Percentiles rank a stretch among this genome's conserved stretches.
Conservation (phyloP, 306 rosid species). For the Crotalaria pallida region DNA sequence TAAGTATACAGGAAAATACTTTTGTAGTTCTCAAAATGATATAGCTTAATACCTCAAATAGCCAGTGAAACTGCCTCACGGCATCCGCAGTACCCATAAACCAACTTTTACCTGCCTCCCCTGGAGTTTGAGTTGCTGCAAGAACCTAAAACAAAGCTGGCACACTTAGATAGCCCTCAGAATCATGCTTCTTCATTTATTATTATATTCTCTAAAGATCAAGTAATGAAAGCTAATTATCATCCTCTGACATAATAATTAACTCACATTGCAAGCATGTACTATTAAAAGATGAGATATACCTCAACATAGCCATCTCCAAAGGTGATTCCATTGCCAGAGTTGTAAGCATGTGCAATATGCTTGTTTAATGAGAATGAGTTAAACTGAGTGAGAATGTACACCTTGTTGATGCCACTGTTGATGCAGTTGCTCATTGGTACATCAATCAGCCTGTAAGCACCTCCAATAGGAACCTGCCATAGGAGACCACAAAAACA, state of each 20-base stretch:
- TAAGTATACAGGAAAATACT: not conserved
- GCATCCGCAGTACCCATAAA: slow-evolving; percentile 98
- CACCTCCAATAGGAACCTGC: slow-evolving; percentile 86
- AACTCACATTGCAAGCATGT: not conserved
- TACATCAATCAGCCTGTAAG: slow-evolving; percentile 89
- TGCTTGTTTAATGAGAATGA: slow-evolving; percentile 94
- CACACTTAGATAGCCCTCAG: not conserved
- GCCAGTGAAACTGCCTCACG: slow-evolving; percentile 95
- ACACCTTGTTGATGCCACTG: slow-evolving; percentile 92
- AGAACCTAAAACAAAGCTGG: slow-evolving; percentile 55
- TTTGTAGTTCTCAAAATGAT: not conserved
- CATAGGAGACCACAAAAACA: slow-evolving; percentile 10
- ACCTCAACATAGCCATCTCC: slow-evolving; percentile 95
- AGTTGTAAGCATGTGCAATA: slow-evolving; percentile 82
- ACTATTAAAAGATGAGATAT: not conserved
- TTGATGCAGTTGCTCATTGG: slow-evolving; percentile 99
- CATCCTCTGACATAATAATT: not conserved
- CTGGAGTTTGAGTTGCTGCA: slow-evolving; percentile 98
- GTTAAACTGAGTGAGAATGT: slow-evolving; percentile 90
- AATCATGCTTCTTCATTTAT: not conserved
- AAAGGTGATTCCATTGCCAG: slow-evolving; percentile 58
- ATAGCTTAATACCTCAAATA: slow-evolving; percentile 65
- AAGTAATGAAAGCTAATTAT: not conserved
- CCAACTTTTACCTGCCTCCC: slow-evolving; percentile 80
- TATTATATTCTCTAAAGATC: not conserved